These are phyloP conservation scores for Aspergillus conjunctus DNA, from an alignment of 495 filamentous ascomycete species.

Conservation along the genomic window DNA sequence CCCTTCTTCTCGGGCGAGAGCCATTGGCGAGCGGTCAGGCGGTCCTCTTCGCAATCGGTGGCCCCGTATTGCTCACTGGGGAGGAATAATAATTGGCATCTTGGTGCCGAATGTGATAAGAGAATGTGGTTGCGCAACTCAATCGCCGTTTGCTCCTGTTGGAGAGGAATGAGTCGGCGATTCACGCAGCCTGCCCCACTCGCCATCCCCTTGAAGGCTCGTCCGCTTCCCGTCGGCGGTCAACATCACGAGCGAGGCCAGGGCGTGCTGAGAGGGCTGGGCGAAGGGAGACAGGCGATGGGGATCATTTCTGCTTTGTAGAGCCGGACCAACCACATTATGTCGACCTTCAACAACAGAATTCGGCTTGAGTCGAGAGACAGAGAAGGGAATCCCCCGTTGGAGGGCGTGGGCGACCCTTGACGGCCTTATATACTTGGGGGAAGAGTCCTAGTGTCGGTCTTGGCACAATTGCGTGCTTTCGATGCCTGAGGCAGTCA, in stretches of 20 bases:
- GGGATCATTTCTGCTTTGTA: neutral
- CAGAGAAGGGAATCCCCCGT: conserved; percentile 16
- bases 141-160: conserved; percentile 2
- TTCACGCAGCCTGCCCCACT: conserved; percentile 22
- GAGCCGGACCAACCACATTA: neutral
- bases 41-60: conserved; percentile 8
- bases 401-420: conserved; percentile 23
- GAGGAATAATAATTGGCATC: neutral
- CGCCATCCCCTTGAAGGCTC: conserved; percentile 3
- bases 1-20: conserved; percentile 26
- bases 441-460: conserved; percentile 24
- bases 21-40: conserved; percentile 10
- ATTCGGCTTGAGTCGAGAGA: neutral
- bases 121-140: neutral
- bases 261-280: conserved; percentile 1
- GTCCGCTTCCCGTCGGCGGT: conserved; percentile 29
- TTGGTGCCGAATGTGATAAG: conserved; percentile 3
- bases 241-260: conserved; percentile 12
- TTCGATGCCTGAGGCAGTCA: conserved; percentile 8
- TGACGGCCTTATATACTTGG: conserved; percentile 35
- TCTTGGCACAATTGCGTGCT: conserved; percentile 51
- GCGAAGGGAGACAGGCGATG: neutral
- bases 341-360: neutral
- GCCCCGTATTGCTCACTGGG: neutral
- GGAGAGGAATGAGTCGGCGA: conserved; percentile 5